Evolutionary conservation across 1,139 yeast species (phyloP).

Genomic region (Diutina siamensis): DNA sequence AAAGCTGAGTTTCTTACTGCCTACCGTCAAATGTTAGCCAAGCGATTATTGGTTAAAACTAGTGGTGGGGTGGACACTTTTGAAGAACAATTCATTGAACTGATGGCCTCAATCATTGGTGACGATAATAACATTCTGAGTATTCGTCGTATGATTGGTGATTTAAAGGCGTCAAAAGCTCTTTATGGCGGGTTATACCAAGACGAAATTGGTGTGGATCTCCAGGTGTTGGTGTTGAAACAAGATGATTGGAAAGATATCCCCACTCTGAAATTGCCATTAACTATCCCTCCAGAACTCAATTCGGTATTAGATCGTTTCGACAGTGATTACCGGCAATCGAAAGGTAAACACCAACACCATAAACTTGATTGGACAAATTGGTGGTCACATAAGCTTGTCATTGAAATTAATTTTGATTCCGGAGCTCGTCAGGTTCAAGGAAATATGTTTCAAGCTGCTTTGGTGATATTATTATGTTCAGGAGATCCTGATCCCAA

Average conservation of each 20-base stretch:
- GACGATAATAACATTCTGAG: not conserved
- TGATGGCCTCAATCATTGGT: not conserved
- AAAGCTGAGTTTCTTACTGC: not conserved
- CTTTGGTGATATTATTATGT: not conserved
- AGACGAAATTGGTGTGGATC: not conserved
- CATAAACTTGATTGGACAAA: conserved; percentile 1
- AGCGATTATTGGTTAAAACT: not conserved
- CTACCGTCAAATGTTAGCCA: not conserved
- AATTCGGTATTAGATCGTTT: not conserved
- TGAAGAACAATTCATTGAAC: not conserved
- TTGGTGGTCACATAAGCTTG: conserved; percentile 1
- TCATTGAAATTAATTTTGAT: not conserved
- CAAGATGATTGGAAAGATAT: conserved; percentile 1
- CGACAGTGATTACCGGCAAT: not conserved
- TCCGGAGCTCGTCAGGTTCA: not conserved
- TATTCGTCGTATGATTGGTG: not conserved
- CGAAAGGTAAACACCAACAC: not conserved
- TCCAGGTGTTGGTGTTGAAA: not conserved
- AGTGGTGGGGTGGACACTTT: not conserved
- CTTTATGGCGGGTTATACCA: not conserved
- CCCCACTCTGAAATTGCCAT: not conserved
- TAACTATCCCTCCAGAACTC: not conserved
- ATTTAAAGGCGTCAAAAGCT: not conserved
- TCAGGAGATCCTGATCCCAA: not conserved
- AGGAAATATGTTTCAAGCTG: conserved; percentile 4